Base-by-base conservation (phyloP, 2,329 filamentous ascomycete species). In the Daldinia sp. region DNA sequence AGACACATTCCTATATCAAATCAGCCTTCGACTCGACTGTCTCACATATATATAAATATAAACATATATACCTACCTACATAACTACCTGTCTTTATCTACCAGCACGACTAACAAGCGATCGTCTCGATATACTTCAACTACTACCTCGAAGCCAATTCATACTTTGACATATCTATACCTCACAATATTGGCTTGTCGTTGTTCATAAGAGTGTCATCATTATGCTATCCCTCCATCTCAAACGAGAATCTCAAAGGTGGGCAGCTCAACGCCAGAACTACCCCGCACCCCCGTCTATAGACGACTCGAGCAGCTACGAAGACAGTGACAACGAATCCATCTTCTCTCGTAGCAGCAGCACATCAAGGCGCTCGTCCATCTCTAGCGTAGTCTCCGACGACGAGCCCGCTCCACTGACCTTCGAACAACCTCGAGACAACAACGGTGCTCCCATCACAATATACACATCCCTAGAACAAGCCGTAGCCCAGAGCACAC, bases 391-490 rank as follows among this genome's bases (percentile, higher is more conserved):
- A 30, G 68, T 61, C 3, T 68, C 70, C 13, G 70, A 70, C 19
- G 61, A 61, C 35, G 61, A 68, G 55, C 63, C 51, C 3, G 52
- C 51, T 17, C 53, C 68, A 15, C 53, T 55, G 17, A 32, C 58
- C 21, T 69, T 68, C 66, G 65, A 68, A 25, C 58, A 58, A 45
- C 70, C 68, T 34, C 68, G 62, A 29, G 69, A 72, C 58, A 51
- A 55, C 39, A 63, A 69, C 62, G 73, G 70, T 30, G 64, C 66
- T 13, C 68, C 68, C 32, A 73, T 76, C 61, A 64, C 71, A 35
- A 70, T 74, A 34, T 76, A 75, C 61, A 62, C 70, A 3, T 76
- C 74, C 35, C 68, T 76, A 37, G 73, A 74, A 41, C 72, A 74
- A 37, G 74, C 74, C 3, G 73, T 70, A 4, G 66, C 69, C 21